phyloP scores from a whole-genome alignment of 208 protist genomes.

The Leptomonas seymouri region DNA sequence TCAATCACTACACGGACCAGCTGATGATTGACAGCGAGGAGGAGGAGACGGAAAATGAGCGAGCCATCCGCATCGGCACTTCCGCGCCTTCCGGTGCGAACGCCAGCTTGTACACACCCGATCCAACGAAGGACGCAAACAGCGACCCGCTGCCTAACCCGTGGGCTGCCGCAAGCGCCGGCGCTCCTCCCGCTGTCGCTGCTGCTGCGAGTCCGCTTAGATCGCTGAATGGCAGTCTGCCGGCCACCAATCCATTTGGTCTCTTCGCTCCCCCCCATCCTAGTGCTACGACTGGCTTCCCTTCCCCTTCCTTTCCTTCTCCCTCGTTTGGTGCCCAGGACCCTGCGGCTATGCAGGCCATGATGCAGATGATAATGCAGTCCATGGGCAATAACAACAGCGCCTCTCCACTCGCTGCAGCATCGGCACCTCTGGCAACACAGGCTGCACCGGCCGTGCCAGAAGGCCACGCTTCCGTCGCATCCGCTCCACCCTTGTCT shows the following conservation, averaged over 20 bases:
- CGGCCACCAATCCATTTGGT: neutral
- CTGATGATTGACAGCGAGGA: constrained; percentile 37
- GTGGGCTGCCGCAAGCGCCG: constrained; percentile 27
- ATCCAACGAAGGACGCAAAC: constrained; percentile 55
- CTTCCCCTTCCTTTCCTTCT: neutral
- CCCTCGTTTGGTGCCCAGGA: constrained; percentile 4
- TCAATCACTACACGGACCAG: constrained; percentile 59
- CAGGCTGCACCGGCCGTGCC: neutral
- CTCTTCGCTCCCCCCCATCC: neutral
- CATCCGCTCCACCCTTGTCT: neutral
- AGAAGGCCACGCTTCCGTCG: neutral
- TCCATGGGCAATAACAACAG: neutral
- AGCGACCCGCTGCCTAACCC: constrained; percentile 69
- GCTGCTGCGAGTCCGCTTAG: neutral
- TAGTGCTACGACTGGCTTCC: neutral
- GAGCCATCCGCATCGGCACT: constrained; percentile 33
- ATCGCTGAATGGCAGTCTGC: neutral
- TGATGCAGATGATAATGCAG: constrained; percentile 19
- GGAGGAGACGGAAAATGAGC: constrained; percentile 9
- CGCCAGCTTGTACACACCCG: constrained; percentile 36
- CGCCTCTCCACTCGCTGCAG: neutral
- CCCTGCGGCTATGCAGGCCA: constrained; percentile 6
- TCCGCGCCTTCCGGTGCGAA: neutral
- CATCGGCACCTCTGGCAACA: neutral
- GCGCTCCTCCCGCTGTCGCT: neutral